Evolutionary conservation across 768 basidiomycete genomes (phyloP), one percentile per base, ranked within the genome.

Genomic region (Termitomyces sp.): DNA sequence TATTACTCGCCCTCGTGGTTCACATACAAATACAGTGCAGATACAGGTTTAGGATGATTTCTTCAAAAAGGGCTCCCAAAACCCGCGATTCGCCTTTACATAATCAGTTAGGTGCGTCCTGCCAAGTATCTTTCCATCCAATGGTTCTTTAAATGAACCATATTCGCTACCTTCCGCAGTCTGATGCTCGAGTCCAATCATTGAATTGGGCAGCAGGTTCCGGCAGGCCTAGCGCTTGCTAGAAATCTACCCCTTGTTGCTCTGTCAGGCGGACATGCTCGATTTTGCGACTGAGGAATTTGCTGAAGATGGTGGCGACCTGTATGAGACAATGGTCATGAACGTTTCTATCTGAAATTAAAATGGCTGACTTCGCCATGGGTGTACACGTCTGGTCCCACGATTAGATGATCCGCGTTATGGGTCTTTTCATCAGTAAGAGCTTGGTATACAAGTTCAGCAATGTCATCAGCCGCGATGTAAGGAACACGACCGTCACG

Each of bases 401-500:
- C 33, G 27, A 57, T 57, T 14, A 57, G 0, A 14, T 62, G 63
- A 20, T 73, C 71, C 4, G 51, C 64, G 44, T 71, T 65, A 3
- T 65, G 55, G 43, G 58, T 68, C 47, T 64, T 62, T n/a, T 67
- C 58, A 26, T 65, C 64, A 8, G 67, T 60, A 12, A 77, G 59
- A 3, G 67, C 73, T 34, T 69, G 58, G 57, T 64, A 68, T 12
- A 69, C 72, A 1, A 64, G 68, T 33, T 71, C 61, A 4, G 72
- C 69, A 24, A 77, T 74, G 56, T 76, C 72, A 24, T 74, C 69
- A 0, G 68, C 67, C 5, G 70, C 65, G 10, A 76, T 68, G 42
- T 67, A 74, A 2, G 72, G 69, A 13, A 71, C 49, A 6, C 65
- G 63, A 9, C 71, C 75, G 34, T 71, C 71, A 44, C 60, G 60